Evolutionary conservation across 495 filamentous ascomycete species (phyloP), one percentile per base, ranked within the genome.

Genomic region (Penicillium alfredii): DNA sequence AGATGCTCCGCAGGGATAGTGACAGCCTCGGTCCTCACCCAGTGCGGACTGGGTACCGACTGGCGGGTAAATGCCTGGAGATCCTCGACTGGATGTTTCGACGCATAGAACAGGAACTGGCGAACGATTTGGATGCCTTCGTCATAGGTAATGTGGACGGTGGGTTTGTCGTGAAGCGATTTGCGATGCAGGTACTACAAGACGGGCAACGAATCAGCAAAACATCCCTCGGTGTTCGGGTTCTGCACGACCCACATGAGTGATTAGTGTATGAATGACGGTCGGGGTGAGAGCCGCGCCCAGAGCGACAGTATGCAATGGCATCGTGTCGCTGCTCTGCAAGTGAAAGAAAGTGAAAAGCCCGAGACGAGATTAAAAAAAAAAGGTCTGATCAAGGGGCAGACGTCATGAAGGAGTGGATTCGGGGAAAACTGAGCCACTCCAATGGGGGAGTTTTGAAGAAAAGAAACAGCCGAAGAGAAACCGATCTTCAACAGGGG

Each of bases 101-200:
- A 88, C 1, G 87, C 81, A 50, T 86, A 84, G 11, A 62, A 50
- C 14, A 97, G 77, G 61, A 97, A 97, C 22, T 80, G 78, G 31
- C 85, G 84, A 42, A 96, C 80, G 13, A 96, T 71, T 18, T 82
- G 74, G n/a, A 97, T 71, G n/a, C 88, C 88, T 61, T 94, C 83
- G 49, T 95, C 84, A 58, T 97, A 97, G 15, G 87, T 88, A 43
- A 97, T 77, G 50, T 90, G 86, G 1, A 82, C 79, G 13, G 82
- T 89, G 1, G 88, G 89, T 34, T 86, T 88, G 36, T 84, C 71
- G 36, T 71, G 78, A 7, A 81, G 71, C 3, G 77, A 69, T 50
- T 82, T 86, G 33, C 83, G 83, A 51, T 93, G 78, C 35, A 92
- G 64, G 53, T 89, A 97, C 87, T 93, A 48, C 36, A 17, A 19